Percentiles rank a stretch among this genome's conserved stretches.
Evolutionary conservation across 2,329 filamentous ascomycete genomes (phyloP).

Genomic region (Nigrospora sphaerica): DNA sequence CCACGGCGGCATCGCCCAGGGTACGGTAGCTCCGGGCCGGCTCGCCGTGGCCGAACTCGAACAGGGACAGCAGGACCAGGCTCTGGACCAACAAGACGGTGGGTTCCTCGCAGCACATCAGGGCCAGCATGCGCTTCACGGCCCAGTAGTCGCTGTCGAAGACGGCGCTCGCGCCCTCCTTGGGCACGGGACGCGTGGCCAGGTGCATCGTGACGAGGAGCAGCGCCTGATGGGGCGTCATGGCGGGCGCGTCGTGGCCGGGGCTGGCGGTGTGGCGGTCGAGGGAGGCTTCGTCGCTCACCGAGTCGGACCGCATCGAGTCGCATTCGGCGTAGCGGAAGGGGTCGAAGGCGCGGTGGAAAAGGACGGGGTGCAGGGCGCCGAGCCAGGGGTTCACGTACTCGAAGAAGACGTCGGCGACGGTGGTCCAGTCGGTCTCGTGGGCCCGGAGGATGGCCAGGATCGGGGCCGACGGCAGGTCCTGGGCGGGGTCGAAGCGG

Average conservation of each 20-base stretch:
- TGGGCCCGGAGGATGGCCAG: not conserved
- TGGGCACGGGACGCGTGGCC: not conserved
- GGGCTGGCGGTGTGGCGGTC: not conserved
- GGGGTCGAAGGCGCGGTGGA: not conserved
- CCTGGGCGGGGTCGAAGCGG: not conserved
- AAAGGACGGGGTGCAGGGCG: not conserved
- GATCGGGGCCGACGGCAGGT: not conserved
- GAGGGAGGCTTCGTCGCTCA: constrained; percentile 1
- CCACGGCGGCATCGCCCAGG: not conserved
- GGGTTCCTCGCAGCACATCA: not conserved
- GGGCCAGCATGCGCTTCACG: not conserved
- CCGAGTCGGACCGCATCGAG: not conserved
- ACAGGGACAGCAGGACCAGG: not conserved
- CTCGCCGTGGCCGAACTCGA: constrained; percentile 1
- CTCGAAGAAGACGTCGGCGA: constrained; percentile 1
- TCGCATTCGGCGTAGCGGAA: not conserved
- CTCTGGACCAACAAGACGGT: not conserved
- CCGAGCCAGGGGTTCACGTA: constrained; percentile 1
- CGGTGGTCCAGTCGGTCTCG: not conserved
- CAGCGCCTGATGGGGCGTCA: not conserved
- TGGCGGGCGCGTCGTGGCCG: not conserved
- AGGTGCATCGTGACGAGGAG: constrained; percentile 2
- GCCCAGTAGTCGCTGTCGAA: not conserved
- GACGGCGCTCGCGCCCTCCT: not conserved
- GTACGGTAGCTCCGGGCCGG: not conserved